Evolutionary conservation across 352 stramenopile genomes (phyloP).

Genomic region (Phytophthora cryptogea): DNA sequence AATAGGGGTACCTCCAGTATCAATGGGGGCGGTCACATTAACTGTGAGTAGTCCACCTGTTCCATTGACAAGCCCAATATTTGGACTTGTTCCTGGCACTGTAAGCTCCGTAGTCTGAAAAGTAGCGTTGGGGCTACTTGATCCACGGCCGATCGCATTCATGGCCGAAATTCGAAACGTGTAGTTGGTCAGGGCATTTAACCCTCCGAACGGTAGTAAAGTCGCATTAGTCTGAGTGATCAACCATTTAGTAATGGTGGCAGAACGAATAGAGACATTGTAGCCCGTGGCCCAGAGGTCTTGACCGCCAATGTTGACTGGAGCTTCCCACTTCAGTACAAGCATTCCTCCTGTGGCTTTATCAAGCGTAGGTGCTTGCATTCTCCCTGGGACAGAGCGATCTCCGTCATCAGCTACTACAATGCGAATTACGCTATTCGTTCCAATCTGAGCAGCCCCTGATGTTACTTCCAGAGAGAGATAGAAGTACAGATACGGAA

Average conservation of each 20-base stretch:
- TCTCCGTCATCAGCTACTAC: conserved; percentile 59
- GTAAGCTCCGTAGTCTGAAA: conserved; percentile 49
- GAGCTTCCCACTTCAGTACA: conserved; percentile 40
- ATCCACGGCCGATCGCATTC: conserved; percentile 43
- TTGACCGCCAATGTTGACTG: conserved; percentile 48
- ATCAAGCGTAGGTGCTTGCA: conserved; percentile 17
- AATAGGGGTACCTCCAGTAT: conserved; percentile 49
- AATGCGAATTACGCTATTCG: conserved; percentile 31
- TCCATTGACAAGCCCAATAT: conserved; percentile 28
- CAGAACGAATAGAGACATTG: conserved; percentile 26
- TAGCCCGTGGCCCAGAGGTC: conserved; percentile 50
- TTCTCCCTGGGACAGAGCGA: conserved; percentile 39
- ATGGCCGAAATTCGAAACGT: conserved; percentile 42
- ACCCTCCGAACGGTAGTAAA: conserved; percentile 27
- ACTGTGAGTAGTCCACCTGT: conserved; percentile 58
- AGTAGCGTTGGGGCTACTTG: conserved; percentile 10
- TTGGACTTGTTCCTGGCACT: conserved; percentile 28
- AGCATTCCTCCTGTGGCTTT: conserved; percentile 57
- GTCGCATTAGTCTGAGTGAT: conserved; percentile 46
- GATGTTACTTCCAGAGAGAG: conserved; percentile 33
- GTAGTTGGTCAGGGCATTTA: conserved; percentile 37
- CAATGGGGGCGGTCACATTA: conserved; percentile 31
- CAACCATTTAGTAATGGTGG: conserved; percentile 11
- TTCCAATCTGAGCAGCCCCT: conserved; percentile 39
- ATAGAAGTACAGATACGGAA: conserved; percentile 50